Evolutionary conservation across 768 basidiomycete species (phyloP), one percentile per base, ranked within the genome.

Genomic region (Lentinula guzmanii): DNA sequence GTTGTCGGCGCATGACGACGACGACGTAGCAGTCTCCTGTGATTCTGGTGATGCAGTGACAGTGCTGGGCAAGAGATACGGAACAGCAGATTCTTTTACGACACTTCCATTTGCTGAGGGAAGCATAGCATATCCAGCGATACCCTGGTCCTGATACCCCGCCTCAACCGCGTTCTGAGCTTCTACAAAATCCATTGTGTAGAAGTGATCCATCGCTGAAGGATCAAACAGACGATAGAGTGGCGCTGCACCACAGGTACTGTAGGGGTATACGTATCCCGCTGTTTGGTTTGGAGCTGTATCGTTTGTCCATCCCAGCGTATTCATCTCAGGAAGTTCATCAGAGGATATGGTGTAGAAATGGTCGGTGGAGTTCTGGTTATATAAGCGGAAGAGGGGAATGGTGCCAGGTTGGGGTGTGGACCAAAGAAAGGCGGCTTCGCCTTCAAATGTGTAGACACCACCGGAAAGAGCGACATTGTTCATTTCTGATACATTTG

Each of bases 201-300:
- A 54, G 10, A 54, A 54, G n/a, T 54, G 53, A 54, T 54, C 53
- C 35, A 54, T 33, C 4, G n/a, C 13, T 6, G 53, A 39, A 39
- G 53, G 35, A 39, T 54, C 34, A 11, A 54, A 54, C 18, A 54
- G n/a, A n/a, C 35, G 53, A 39, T 54, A 54, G 15, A 54, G 41
- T 18, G 53, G 53, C 2, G 53, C 16, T 4, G 53, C 53, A 37
- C 53, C 53, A n/a, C 53, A 54, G n/a, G n/a, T 39, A 39, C 37
- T 54, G 18, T 39, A 54, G 16, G 53, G 53, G n/a, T 54, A 54
- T 4, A 54, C 53, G 53, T 54, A 54, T 39, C 53, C 53, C n/a
- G 53, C 53, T 5, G 37, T 54, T 11, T 54, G 53, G 18, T 54
- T 54, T 8, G 35, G 33, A 54, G 53, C 53, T 4, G 53, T 39